Base-by-base conservation (phyloP, 164 flowering plant species). In the Tetrastigma voinierianum region DNA sequence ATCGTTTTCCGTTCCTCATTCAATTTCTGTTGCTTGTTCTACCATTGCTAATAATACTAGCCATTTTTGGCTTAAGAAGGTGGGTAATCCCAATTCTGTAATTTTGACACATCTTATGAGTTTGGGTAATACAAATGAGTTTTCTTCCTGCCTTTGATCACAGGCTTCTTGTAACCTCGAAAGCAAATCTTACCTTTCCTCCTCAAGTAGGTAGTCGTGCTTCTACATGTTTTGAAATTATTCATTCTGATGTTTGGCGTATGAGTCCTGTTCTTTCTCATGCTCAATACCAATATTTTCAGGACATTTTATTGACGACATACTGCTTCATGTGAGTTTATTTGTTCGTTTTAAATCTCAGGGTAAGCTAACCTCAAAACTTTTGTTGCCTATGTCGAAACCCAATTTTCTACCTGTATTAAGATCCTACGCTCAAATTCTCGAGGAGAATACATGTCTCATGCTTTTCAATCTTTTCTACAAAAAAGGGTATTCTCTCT, bases 401-500 rank as follows among this genome's bases (percentile, higher is more conserved):
- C 61, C 7, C 46, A 57, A 20, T 46, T 66, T 56, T 18, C 9
- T 1, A n/a, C 46, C n/a, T 1, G 14, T 17, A 66, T 66, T 20
- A 56, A 66, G 46, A 1, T 40, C 19, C 40, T 43, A 24, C 46
- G 10, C 2, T 59, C 46, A 0, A 47, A 59, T 59, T 13, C 9
- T 25, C 10, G 46, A 47, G 62, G 16, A 3, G 62, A 59, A 24
- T 43, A 43, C 10, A 59, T 59, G 48, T 40, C 46, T 15, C 45
- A 59, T 7, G 6, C 3, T 25, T 59, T 61, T 61, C 54, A 19
- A 0, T 2, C 52, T 19, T 46, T 3, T 46, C 32, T 64, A 16
- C 57, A 64, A 18, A 0, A 54, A 69, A 62, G 10, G 62, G 61
- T 23, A 69, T 62, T 45, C 19, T 55, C 6, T 62, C 66, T 46